Evolutionary conservation across 169 alveolate genomes (phyloP), one percentile per base, ranked within the genome.

Genomic region (Plasmodium ovale): DNA sequence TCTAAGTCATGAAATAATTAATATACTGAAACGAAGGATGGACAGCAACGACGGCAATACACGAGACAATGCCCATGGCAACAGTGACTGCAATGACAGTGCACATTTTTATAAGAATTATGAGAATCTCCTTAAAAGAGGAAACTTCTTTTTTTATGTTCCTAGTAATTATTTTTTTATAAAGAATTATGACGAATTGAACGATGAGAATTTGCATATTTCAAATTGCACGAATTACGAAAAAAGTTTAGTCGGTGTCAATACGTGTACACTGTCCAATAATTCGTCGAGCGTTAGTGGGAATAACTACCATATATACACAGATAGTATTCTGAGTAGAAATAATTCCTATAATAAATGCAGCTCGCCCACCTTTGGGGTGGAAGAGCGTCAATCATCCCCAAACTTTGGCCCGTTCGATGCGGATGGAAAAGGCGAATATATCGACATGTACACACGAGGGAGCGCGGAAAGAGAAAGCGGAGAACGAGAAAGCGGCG

Each of bases 141-240:
- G 6, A 56, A 68, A 44, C 9, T 37, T 54, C 16, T 85, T 85
- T 85, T 85, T 85, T 42, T 27, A 71, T 59, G 19, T 85, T 64
- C 91, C 91, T 27, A 27, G 31, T 49, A 85, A 85, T 62, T 70
- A 85, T 42, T 53, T 85, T 60, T 85, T 68, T 69, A 85, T 56
- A 37, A 85, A 42, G 29, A 53, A 53, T 56, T 85, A 85, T 16
- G 62, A 58, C 37, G 73, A 85, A 9, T 37, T 42, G 31, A 64
- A 19, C n/a, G 44, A 54, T 31, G 62, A 31, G 12, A 44, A 10
- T 27, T 29, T 60, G 25, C n/a, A 47, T 37, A 27, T 27, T 39
- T 44, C 77, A 12, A 33, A 77, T 25, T 29, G 54, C 37, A 62
- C 72, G n/a, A 54, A 51, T 67, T 44, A 77, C 62, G 88, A 77